Evolutionary conservation across 1,284 basidiomycete species (phyloP), one percentile per base, ranked within the genome.

Genomic region (Cutaneotrichosporon sp.): DNA sequence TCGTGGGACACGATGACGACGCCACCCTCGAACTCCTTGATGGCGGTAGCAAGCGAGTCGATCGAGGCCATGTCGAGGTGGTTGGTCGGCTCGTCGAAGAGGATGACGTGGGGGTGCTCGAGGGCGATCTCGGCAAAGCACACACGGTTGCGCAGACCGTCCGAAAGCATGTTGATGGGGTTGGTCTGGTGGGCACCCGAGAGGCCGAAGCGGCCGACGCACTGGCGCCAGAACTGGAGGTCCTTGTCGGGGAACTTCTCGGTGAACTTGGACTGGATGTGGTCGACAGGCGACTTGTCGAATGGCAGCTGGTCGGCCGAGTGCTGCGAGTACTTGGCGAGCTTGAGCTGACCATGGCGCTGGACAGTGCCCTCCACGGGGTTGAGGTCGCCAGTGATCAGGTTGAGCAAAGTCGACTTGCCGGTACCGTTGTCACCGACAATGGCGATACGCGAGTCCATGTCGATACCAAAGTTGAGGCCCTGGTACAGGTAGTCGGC

Each of bases 351-450:
- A 55, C 89, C 84, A 80, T 99, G 95, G 71, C 92, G 91, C 55
- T 89, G 90, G 69, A 99, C 80, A 25, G 90, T 90, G 55, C 95
- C 95, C 75, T 91, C 86, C 63, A 81, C 82, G 2, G 97, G 93
- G 70, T 90, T 88, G 38, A 97, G 85, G 16, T 78, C 84, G 56
- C 92, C 86, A 10, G 91, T 98, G 81, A 99, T 93, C 62, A 99
- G 87, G 83, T 98, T 89, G 50, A 99, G 86, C 56, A 99, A 87
- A 9, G 95, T 99, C 36, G 95, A 98, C 80, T 99, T 99, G 66
- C 95, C 95, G 34, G 95, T 90, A 79, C 95, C 95, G 82, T 99
- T 99, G 68, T 95, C 93, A 63, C 97, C 95, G 69, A 99, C 92
- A 75, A 99, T 98, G 71, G 95, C 95, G 55, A 99, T 79, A 70